Conservation (phyloP, 805 yeast species). For the Hanseniaspora meyeri region DNA sequence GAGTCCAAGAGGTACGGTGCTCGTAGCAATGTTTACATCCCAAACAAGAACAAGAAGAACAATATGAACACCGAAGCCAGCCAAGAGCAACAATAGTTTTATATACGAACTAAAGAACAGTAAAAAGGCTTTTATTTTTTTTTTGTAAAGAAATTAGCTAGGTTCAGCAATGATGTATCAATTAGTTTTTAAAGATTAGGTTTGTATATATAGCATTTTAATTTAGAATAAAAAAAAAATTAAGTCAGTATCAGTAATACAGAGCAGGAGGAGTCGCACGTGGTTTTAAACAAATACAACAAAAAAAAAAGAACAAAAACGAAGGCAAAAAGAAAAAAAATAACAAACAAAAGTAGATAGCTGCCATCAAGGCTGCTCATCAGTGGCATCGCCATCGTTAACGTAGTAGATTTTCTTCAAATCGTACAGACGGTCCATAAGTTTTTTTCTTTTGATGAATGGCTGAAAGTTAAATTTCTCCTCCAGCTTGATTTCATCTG, state of each 20-base stretch:
- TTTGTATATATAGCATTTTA: background rate
- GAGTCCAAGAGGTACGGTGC: conserved; percentile 12
- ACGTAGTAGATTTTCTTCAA: conserved; percentile 20
- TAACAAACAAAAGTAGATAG: background rate
- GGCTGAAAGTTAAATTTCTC: conserved; percentile 22
- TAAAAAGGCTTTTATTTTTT: no score
- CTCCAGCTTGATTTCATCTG: conserved; percentile 18
- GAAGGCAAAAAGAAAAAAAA: no score
- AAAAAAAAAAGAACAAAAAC: no score
- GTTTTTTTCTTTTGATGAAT: conserved; percentile 25
- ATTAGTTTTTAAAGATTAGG: no score
- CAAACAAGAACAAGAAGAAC: conserved; percentile 4
- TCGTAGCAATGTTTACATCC: conserved; percentile 11
- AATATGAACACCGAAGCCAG: background rate
- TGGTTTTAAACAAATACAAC: background rate
- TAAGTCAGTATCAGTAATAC: no score
- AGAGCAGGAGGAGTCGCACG: background rate
- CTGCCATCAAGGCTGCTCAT: background rate
- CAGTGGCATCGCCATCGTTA: background rate
- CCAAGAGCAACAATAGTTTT: background rate
- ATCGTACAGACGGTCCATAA: conserved; percentile 27
- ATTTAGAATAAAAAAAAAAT: background rate
- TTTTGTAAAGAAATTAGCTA: background rate
- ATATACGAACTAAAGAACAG: no score
- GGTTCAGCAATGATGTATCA: background rate